Evolutionary conservation across 1,284 basidiomycete genomes (phyloP).

Genomic region (Taiwanofungus camphoratus): DNA sequence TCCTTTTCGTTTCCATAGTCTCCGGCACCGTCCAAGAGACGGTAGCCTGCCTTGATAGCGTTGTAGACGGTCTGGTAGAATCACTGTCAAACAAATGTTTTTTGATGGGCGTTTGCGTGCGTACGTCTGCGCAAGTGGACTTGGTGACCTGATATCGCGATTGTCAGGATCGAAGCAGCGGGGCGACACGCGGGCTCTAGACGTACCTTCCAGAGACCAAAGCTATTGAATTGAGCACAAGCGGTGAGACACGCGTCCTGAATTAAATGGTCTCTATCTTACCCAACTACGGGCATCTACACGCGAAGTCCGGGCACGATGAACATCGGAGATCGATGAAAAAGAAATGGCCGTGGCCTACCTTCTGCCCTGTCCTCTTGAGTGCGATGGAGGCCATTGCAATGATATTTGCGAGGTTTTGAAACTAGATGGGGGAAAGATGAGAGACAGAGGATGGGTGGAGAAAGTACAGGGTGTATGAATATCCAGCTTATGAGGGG

Average conservation of each 20-base stretch:
- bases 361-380: slow-evolving; percentile 59
- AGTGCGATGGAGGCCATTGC: slow-evolving; percentile 47
- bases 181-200: neutral
- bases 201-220: slow-evolving; percentile 65
- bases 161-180: neutral
- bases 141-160: slow-evolving; percentile 42
- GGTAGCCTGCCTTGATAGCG: slow-evolving; percentile 70
- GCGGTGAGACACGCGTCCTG: slow-evolving; percentile 6
- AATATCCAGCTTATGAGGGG: neutral
- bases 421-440: slow-evolving; percentile 10
- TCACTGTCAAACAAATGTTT: slow-evolving; percentile 1
- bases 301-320: neutral
- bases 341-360: slow-evolving; percentile 17
- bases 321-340: slow-evolving; percentile 8
- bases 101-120: slow-evolving; percentile 12
- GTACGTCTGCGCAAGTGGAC: slow-evolving; percentile 52
- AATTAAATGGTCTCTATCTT: slow-evolving; percentile 18
- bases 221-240: slow-evolving; percentile 30
- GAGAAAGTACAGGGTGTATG: slow-evolving; percentile 1
- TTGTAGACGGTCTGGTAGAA: slow-evolving; percentile 53
- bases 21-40: slow-evolving; percentile 78
- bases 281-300: slow-evolving; percentile 62
- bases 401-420: neutral
- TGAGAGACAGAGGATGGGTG: slow-evolving; percentile 9
- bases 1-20: slow-evolving; percentile 88